Conservation (phyloP, 257 asterid species). For the Capsicum chinense region DNA sequence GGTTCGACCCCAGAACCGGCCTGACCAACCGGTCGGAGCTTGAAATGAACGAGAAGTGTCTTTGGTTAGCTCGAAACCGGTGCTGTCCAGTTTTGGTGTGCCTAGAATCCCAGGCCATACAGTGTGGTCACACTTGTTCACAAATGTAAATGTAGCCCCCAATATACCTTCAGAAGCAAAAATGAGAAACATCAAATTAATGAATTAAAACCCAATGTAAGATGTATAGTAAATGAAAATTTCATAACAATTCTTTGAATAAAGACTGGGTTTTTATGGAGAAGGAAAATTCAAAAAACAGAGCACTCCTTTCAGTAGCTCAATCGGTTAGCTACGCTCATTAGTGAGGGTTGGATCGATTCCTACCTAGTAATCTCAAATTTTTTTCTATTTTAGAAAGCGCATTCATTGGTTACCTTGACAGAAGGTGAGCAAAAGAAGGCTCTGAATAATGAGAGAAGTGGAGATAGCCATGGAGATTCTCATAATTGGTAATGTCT, state of each 20-base stretch:
- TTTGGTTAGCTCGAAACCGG: conserved; percentile 68
- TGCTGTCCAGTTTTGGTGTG: conserved; percentile 52
- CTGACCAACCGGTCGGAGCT: conserved; percentile 85
- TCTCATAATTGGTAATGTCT: conserved; percentile 21
- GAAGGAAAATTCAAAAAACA: neutral
- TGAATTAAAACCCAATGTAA: neutral
- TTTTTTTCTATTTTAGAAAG: neutral
- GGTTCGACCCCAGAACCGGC: conserved; percentile 81
- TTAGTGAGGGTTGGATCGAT: neutral
- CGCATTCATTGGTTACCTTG: conserved; percentile 5
- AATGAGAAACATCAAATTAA: neutral
- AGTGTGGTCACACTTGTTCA: conserved; percentile 67
- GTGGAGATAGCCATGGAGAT: conserved; percentile 29
- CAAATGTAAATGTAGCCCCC: conserved; percentile 65
- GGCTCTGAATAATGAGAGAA: conserved; percentile 15
- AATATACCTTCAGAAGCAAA: conserved; percentile 26
- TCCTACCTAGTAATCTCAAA: neutral
- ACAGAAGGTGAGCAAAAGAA: conserved; percentile 33
- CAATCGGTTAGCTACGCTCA: neutral
- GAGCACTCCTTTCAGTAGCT: conserved; percentile 5
- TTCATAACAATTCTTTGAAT: neutral
- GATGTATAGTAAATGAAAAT: neutral
- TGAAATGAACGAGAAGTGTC: conserved; percentile 60
- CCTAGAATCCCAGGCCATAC: conserved; percentile 84
- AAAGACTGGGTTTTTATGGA: neutral